Percentiles rank a stretch among this genome's conserved stretches.
Evolutionary conservation across 352 stramenopile species (phyloP).

Genomic region (Pythium phragmiticola): DNA sequence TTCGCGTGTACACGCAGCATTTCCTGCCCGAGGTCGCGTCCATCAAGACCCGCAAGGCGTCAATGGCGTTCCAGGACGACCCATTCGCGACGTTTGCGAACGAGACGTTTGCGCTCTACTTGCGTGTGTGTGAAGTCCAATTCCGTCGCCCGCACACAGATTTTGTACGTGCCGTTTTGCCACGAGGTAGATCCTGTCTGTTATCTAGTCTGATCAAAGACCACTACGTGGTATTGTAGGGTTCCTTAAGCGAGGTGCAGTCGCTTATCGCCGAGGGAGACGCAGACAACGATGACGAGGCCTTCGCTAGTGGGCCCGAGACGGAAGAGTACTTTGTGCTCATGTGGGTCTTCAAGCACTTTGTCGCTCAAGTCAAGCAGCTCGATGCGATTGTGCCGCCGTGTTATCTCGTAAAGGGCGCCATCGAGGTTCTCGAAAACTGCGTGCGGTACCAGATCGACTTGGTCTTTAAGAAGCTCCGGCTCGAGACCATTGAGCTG

Average conservation of each 20-base stretch:
- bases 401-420: conserved; percentile 40
- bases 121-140: conserved; percentile 46
- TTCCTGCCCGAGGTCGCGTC: conserved; percentile 55
- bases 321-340: conserved; percentile 78
- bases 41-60: conserved; percentile 42
- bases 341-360: conserved; percentile 81
- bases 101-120: conserved; percentile 62
- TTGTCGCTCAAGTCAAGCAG: conserved; percentile 60
- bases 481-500: conserved; percentile 54
- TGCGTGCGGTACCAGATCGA: conserved; percentile 84
- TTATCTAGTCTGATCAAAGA: background rate
- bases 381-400: conserved; percentile 61
- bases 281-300: background rate
- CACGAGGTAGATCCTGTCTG: background rate
- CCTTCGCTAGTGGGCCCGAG: conserved; percentile 9
- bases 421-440: conserved; percentile 54
- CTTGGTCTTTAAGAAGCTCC: conserved; percentile 60
- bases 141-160: conserved; percentile 55
- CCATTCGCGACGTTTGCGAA: conserved; percentile 71
- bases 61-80: conserved; percentile 52
- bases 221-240: conserved; percentile 27
- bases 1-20: conserved; percentile 63
- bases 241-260: conserved; percentile 47
- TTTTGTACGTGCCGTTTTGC: conserved; percentile 49
- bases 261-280: conserved; percentile 31